phyloP scores from a whole-genome alignment of 2,329 filamentous ascomycete species.

The Coniochaeta sp. region DNA sequence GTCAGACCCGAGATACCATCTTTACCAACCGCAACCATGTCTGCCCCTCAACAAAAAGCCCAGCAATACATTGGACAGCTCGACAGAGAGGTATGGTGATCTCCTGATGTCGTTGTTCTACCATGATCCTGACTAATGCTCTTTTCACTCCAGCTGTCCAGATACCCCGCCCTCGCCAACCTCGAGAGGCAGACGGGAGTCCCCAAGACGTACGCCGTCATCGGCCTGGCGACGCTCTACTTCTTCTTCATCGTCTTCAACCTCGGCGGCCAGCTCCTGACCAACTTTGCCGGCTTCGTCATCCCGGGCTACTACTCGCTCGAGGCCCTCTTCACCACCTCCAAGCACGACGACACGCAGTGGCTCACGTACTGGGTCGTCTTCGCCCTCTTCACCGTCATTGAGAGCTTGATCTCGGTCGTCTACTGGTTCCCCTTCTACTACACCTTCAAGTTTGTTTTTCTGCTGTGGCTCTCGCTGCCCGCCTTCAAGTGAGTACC shows the following conservation, averaged over 20 bases:
- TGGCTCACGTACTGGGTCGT: conserved; percentile 87
- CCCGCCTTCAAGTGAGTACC: conserved; percentile 80
- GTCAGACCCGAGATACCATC: not conserved
- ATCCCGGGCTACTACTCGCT: conserved; percentile 82
- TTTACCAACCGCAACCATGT: conserved; percentile 52
- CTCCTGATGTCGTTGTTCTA: not conserved
- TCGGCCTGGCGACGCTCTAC: conserved; percentile 71
- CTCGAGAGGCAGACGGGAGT: conserved; percentile 77
- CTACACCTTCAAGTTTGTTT: conserved; percentile 98
- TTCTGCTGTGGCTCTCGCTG: conserved; percentile 96
- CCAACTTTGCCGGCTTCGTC: conserved; percentile 78
- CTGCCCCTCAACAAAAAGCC: conserved; percentile 66
- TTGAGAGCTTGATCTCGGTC: conserved; percentile 76
- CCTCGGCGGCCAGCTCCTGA: conserved; percentile 80
- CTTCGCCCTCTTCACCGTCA: conserved; percentile 72
- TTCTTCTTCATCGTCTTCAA: conserved; percentile 92
- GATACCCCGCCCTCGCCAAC: conserved; percentile 77
- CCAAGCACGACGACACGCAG: conserved; percentile 75
- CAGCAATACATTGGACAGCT: conserved; percentile 72
- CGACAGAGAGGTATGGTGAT: conserved; percentile 69
- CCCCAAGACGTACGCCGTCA: conserved; percentile 78
- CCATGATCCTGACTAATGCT: too few relatives aligned
- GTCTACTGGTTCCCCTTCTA: conserved; percentile 98
- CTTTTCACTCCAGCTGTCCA: conserved; percentile 58
- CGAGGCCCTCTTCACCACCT: conserved; percentile 63